Conservation (phyloP, 371 early-diverging fungal species). For the Batkoa obscura region DNA sequence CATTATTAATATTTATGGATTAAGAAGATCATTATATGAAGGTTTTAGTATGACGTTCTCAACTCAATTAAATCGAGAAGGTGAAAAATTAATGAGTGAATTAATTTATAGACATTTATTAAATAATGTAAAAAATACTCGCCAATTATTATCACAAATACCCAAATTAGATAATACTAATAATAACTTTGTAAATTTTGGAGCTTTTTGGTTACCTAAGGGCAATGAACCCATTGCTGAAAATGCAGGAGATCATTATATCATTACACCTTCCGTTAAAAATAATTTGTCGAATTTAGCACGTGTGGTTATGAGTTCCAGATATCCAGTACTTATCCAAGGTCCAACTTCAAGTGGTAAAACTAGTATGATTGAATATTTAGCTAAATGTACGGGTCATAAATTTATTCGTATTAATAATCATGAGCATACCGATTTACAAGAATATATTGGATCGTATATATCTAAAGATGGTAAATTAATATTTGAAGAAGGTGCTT, state of each 20-base stretch:
- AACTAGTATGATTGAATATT: constrained; percentile 94
- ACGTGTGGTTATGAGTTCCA: constrained; percentile 78
- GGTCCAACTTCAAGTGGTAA: constrained; percentile 99
- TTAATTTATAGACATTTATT: constrained; percentile 44
- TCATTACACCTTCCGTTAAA: constrained; percentile 77
- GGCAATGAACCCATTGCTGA: constrained; percentile 32
- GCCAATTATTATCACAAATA: constrained; percentile 32
- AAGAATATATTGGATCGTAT: constrained; percentile 96
- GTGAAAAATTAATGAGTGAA: constrained; percentile 31
- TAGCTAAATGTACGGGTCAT: constrained; percentile 87
- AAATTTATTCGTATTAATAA: constrained; percentile 98
- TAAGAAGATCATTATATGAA: constrained; percentile 72
- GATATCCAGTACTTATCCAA: constrained; percentile 96
- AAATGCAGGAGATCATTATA: constrained; percentile 38
- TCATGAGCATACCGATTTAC: constrained; percentile 98
- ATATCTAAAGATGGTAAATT: constrained; percentile 67
- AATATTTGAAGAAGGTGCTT: constrained; percentile 91
- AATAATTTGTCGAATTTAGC: constrained; percentile 71
- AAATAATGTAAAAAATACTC: constrained; percentile 36
- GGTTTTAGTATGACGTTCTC: constrained; percentile 89
- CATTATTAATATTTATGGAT: constrained; percentile 48
- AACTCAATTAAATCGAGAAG: constrained; percentile 68
- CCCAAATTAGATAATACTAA: constrained; percentile 27
- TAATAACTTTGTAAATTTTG: constrained; percentile 45
- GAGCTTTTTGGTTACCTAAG: constrained; percentile 67